Evolutionary conservation across 2,329 filamentous ascomycete genomes (phyloP).

Genomic region (Colletotrichum incanum): DNA sequence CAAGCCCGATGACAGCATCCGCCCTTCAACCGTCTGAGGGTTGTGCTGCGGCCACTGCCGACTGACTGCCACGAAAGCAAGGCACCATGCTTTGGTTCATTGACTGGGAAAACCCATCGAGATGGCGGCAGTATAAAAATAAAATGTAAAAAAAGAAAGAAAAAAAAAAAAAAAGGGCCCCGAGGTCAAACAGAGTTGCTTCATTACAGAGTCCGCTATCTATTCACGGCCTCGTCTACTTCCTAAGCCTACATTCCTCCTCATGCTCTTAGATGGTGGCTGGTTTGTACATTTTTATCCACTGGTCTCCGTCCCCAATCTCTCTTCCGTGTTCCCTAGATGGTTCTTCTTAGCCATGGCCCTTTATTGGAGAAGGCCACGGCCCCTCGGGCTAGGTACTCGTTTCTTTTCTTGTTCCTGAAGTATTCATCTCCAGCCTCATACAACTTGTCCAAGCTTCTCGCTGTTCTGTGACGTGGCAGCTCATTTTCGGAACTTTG

Average conservation of each 20-base stretch:
- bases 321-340: background rate
- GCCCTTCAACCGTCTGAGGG: constrained; percentile 27
- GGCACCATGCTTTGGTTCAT: background rate
- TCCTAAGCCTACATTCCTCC: background rate
- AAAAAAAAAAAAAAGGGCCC: background rate
- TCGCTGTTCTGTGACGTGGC: constrained; percentile 9
- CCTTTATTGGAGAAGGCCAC: background rate
- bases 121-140: background rate
- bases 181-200: constrained; percentile 5
- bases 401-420: constrained; percentile 6
- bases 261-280: background rate
- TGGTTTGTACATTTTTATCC: background rate
- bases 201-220: background rate
- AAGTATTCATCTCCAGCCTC: constrained; percentile 24
- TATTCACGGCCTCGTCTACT: background rate
- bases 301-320: background rate
- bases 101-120: background rate
- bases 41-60: constrained; percentile 20
- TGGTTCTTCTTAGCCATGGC: background rate
- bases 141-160: too few species aligned
- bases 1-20: constrained; percentile 35
- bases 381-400: background rate
- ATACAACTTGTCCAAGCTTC: constrained; percentile 13
- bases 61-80: constrained; percentile 21
- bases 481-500: background rate